These are phyloP conservation scores for Aspergillus novofumigatus DNA, from an alignment of 2,329 filamentous ascomycete genomes.

Conservation along the genomic window DNA sequence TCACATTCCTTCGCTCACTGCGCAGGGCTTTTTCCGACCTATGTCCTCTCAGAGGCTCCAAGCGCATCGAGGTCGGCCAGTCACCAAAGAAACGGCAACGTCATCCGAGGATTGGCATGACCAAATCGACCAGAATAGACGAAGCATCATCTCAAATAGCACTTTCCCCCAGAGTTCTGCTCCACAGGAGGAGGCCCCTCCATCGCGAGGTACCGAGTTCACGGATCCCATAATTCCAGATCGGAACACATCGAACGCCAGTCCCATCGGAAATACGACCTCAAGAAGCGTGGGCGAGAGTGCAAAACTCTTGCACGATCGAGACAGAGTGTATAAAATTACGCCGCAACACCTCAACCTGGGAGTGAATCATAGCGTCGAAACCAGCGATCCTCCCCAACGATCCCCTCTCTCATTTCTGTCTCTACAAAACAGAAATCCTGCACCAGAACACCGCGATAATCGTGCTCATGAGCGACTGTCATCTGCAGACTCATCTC, in stretches of 20 bases:
- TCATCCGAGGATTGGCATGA: constrained; percentile 44
- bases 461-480: constrained; percentile 73
- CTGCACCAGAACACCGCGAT: constrained; percentile 49
- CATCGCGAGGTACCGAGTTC: constrained; percentile 76
- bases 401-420: constrained; percentile 74
- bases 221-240: constrained; percentile 71
- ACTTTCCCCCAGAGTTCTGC: constrained; percentile 37
- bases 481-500: constrained; percentile 75
- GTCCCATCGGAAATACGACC: constrained; percentile 59
- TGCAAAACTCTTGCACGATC: constrained; percentile 67
- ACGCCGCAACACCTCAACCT: constrained; percentile 52
- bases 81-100: constrained; percentile 31
- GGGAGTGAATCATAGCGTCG: constrained; percentile 54
- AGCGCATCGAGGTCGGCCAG: constrained; percentile 67
- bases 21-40: constrained; percentile 88
- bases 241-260: constrained; percentile 68
- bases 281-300: constrained; percentile 70
- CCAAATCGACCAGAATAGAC: constrained; percentile 49
- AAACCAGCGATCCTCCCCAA: constrained; percentile 54
- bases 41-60: constrained; percentile 96
- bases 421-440: constrained; percentile 55
- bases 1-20: constrained; percentile 84
- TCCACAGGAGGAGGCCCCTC: constrained; percentile 52
- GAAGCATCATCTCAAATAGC: constrained; percentile 57
- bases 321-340: constrained; percentile 35